Base-by-base conservation (phyloP, 2,329 filamentous ascomycete genomes). In the Talaromyces rugulosus region DNA sequence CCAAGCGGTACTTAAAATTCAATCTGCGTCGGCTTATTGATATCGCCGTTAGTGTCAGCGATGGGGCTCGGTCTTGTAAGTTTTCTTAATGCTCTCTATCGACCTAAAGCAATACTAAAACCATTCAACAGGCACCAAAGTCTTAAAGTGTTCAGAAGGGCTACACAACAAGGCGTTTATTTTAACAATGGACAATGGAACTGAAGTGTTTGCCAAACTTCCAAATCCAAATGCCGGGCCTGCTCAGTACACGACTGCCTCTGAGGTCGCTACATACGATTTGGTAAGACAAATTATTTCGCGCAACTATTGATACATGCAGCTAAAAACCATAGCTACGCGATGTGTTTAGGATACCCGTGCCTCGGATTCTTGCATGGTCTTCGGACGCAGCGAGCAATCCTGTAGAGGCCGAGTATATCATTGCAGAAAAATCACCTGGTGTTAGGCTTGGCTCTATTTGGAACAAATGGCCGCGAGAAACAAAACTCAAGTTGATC, bases 331-430 rank as follows among this genome's bases (percentile, higher is more conserved):
- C n/a, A 8, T 54, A 77, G 72, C 66, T 66, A 14, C 68, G 69
- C 27, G 69, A 70, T 40, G 63, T 70, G 27, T 66, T 77, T 9
- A 56, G 62, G 31, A 73, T 65, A 27, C 75, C 75, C 28, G 66
- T 71, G 14, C 74, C 74, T 5, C 70, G 64, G 62, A 70, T 75
- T 12, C 65, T 70, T 12, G 70, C 68, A 14, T 77, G 73, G 74
- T 52, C 56, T 59, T 11, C 2, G 0, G 16, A 59, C 12, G 56
- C 56, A 70, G 66, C 69, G 14, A 58, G 31, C 5, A 74, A 68
- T 58, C 62, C 68, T 27, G 68, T 73, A 56, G 69, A 69, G n/a
- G 69, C 70, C 40, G 72, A 74, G 64, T 75, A 74, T 61, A 70
- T 70, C 40, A 64, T 71, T 40, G 64, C 66, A 62, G 68, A 72